Percentiles rank a stretch among this genome's conserved stretches.
These are phyloP conservation scores for Aspergillus bertholletiae DNA, from an alignment of 495 filamentous ascomycete genomes.

Conservation along the genomic window DNA sequence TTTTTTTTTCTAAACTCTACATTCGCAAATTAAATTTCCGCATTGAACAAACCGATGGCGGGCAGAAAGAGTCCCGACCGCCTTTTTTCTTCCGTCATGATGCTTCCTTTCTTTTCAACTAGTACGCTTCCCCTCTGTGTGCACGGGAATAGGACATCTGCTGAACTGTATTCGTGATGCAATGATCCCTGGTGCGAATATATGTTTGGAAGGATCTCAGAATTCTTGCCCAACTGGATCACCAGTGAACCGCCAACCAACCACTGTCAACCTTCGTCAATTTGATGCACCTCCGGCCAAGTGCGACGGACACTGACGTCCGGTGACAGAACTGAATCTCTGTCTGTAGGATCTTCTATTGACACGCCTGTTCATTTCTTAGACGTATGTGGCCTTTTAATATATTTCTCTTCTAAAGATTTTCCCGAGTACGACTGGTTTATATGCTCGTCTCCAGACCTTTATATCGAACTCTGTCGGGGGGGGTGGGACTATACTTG, in stretches of 20 bases:
- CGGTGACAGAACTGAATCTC: conserved; percentile 16
- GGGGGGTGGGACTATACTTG: background rate
- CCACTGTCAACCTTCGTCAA: conserved; percentile 7
- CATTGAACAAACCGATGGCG: background rate
- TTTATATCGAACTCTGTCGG: background rate
- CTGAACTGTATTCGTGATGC: conserved; percentile 5
- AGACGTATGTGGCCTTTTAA: conserved; percentile 1
- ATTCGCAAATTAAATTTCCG: background rate
- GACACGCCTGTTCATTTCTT: background rate
- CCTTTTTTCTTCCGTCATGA: conserved; percentile 23
- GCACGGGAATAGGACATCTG: conserved; percentile 4
- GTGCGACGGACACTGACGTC: conserved; percentile 18
- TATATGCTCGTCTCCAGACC: background rate
- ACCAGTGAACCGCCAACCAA: background rate
- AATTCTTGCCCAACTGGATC: conserved; percentile 7
- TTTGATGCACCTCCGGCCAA: conserved; percentile 20
- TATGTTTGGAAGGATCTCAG: conserved; percentile 13
- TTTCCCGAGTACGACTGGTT: background rate
- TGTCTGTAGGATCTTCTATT: conserved; percentile 4
- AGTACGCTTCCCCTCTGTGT: background rate
- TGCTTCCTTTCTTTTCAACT: conserved; percentile 5
- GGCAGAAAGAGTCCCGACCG: conserved; percentile 25
- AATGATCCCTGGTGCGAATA: conserved; percentile 10
- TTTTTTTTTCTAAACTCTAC: background rate
- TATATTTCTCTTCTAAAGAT: background rate